Conservation (phyloP, 78 protist species). For the Dictyostelium brefeldianum region DNA sequence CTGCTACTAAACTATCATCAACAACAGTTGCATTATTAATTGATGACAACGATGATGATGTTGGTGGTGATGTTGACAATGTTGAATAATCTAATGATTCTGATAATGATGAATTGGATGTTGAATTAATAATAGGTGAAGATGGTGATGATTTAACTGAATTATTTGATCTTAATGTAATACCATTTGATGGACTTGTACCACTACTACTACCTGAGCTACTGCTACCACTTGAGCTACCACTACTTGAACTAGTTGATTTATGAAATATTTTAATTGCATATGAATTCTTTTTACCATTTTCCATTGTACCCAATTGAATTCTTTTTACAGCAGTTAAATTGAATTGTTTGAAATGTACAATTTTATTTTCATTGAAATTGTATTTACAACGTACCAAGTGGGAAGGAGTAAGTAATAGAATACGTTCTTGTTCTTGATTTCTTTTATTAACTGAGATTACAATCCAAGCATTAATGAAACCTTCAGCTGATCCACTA, state of each 20-base stretch:
- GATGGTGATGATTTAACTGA: neutral
- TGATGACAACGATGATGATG: neutral
- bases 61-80: constrained; percentile 14
- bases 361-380: constrained; percentile 64
- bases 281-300: constrained; percentile 53
- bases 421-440: constrained; percentile 82
- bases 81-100: neutral
- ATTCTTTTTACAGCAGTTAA: constrained; percentile 18
- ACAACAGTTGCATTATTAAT: neutral
- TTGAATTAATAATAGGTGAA: neutral
- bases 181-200: neutral
- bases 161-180: neutral
- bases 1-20: constrained; percentile 23
- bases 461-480: constrained; percentile 77
- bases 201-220: neutral
- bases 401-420: constrained; percentile 50
- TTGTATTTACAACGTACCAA: constrained; percentile 70
- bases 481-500: constrained; percentile 21
- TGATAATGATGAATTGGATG: neutral
- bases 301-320: constrained; percentile 36
- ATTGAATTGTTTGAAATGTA: constrained; percentile 45
- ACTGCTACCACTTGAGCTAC: constrained; percentile 4
- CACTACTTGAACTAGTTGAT: neutral
- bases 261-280: constrained; percentile 67
- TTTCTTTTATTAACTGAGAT: constrained; percentile 61